Conservation (phyloP, 2,329 filamentous ascomycete species). For the Aspergillus sp. region DNA sequence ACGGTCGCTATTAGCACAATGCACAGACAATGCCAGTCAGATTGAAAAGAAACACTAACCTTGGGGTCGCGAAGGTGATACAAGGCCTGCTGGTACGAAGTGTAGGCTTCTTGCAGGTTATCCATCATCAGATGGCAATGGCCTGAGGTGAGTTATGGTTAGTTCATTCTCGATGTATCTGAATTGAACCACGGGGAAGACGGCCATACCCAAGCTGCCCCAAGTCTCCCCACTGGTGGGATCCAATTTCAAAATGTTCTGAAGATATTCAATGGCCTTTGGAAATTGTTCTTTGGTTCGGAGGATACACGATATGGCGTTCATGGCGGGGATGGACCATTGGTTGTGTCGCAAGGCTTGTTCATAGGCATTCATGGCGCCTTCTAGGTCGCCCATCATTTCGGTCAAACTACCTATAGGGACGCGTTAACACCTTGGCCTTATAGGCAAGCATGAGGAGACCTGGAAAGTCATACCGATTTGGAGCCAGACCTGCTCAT, state of each 20-base stretch:
- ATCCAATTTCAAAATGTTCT: constrained; percentile 85
- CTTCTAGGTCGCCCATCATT: constrained; percentile 77
- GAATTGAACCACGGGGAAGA: not conserved
- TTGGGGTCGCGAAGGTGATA: constrained; percentile 91
- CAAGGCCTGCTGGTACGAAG: constrained; percentile 89
- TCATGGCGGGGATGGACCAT: constrained; percentile 85
- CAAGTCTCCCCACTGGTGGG: constrained; percentile 86
- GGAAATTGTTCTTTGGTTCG: constrained; percentile 88
- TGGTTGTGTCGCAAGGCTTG: constrained; percentile 79
- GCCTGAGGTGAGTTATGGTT: constrained; percentile 44
- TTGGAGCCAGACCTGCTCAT: constrained; percentile 85
- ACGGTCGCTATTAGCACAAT: constrained; percentile 5
- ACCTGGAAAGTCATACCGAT: constrained; percentile 60
- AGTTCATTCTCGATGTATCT: constrained; percentile 5
- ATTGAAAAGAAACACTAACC: constrained; percentile 43
- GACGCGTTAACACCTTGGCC: no score
- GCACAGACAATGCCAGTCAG: constrained; percentile 1
- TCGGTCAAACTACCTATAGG: constrained; percentile 70
- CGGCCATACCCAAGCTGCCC: constrained; percentile 73
- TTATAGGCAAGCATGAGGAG: not conserved
- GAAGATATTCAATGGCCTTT: constrained; percentile 86
- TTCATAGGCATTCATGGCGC: constrained; percentile 84
- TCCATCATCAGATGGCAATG: constrained; percentile 99
- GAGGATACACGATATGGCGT: constrained; percentile 83
- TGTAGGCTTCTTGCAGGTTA: constrained; percentile 91